Conservation (phyloP, 805 yeast species). For the Ogataea populi-albae region DNA sequence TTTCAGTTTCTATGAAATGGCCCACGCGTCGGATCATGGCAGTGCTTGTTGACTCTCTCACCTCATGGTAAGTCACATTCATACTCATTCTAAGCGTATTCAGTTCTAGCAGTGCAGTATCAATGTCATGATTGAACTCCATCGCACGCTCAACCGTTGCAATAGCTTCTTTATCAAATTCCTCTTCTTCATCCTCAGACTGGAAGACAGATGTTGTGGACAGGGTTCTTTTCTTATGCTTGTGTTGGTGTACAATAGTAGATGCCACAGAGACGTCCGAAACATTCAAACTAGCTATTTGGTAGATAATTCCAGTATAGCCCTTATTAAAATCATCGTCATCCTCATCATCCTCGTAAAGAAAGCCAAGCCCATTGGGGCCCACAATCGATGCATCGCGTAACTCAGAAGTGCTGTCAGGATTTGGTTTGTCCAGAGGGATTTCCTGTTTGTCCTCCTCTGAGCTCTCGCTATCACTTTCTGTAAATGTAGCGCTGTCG, state of each 20-base stretch:
- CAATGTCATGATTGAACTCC: slow-evolving; percentile 88
- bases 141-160: slow-evolving; percentile 92
- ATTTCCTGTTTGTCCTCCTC: slow-evolving; percentile 14
- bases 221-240: slow-evolving; percentile 38
- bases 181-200: slow-evolving; percentile 52
- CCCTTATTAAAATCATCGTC: slow-evolving; percentile 30
- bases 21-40: slow-evolving; percentile 70
- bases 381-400: slow-evolving; percentile 40
- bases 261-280: slow-evolving; percentile 57
- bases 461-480: slow-evolving; percentile 29
- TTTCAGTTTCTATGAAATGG: slow-evolving; percentile 73
- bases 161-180: slow-evolving; percentile 83
- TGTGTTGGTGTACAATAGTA: slow-evolving; percentile 34
- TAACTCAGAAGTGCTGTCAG: slow-evolving; percentile 1
- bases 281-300: slow-evolving; percentile 42
- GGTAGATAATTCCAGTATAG: slow-evolving; percentile 42
- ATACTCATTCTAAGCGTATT: slow-evolving; percentile 96
- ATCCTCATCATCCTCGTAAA: slow-evolving; percentile 53
- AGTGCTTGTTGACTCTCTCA: slow-evolving; percentile 71
- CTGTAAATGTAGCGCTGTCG: slow-evolving; percentile 31
- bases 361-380: slow-evolving; percentile 47
- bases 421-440: slow-evolving; percentile 21
- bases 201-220: slow-evolving; percentile 36
- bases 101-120: slow-evolving; percentile 87
- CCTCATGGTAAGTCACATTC: slow-evolving; percentile 94